Percentiles rank a stretch among this genome's conserved stretches.
These are phyloP conservation scores for Conoideocrella luteorostrata DNA, from an alignment of 2,329 filamentous ascomycete genomes.

Conservation along the genomic window DNA sequence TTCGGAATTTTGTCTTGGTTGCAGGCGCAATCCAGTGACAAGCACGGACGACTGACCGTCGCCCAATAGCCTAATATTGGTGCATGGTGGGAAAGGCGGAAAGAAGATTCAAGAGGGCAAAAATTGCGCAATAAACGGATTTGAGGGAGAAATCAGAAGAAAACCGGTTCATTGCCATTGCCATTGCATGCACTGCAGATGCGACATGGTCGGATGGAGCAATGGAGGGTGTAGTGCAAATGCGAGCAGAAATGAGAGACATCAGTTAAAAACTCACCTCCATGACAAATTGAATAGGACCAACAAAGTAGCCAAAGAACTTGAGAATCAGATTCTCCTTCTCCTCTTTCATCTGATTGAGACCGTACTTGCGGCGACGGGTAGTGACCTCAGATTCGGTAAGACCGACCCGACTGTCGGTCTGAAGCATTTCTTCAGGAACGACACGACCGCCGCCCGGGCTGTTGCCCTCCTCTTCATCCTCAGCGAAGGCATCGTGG, in stretches of 20 bases:
- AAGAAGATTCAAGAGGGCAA: too few species aligned
- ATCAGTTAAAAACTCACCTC: conserved; percentile 50
- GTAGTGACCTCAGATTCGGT: conserved; percentile 61
- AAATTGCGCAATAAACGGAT: too few species aligned
- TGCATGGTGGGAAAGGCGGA: too few species aligned
- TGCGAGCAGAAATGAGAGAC: background rate
- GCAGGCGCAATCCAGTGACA: background rate
- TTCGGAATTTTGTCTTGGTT: conserved; percentile 1
- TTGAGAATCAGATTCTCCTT: conserved; percentile 80
- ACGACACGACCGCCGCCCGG: conserved; percentile 54
- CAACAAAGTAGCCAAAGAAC: conserved; percentile 77
- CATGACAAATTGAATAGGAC: conserved; percentile 92
- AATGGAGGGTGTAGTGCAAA: background rate
- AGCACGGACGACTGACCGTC: too few species aligned
- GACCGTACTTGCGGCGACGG: conserved; percentile 65
- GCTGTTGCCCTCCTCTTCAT: conserved; percentile 41
- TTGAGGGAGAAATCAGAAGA: too few species aligned
- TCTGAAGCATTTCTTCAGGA: conserved; percentile 71
- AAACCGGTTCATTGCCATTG: too few species aligned
- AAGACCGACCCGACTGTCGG: conserved; percentile 66
- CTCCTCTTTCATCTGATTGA: conserved; percentile 89
- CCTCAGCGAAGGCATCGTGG: conserved; percentile 56
- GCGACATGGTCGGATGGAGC: too few species aligned
- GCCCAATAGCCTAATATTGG: too few species aligned
- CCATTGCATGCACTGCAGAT: background rate